phyloP scores from a whole-genome alignment of 805 yeast genomes.

The Suhomyces kilbournensis region DNA sequence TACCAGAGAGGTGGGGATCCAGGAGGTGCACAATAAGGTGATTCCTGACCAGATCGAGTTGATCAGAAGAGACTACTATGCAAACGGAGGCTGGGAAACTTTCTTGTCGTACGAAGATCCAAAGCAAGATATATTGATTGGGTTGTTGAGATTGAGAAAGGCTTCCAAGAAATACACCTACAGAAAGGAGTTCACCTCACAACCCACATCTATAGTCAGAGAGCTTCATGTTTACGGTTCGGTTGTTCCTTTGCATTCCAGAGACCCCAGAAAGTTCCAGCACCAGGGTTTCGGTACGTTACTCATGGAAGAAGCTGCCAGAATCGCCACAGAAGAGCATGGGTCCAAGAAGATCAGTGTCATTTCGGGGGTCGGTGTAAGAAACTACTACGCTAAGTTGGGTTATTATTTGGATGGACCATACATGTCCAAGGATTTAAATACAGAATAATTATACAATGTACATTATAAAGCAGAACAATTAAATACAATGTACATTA shows the following conservation, averaged over 20 bases:
- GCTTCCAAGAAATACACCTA: constrained; percentile 87
- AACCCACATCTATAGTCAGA: constrained; percentile 91
- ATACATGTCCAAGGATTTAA: constrained; percentile 75
- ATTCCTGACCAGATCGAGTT: constrained; percentile 96
- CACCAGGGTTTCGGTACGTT: constrained; percentile 98
- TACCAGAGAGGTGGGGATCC: constrained; percentile 97
- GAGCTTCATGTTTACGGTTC: constrained; percentile 97
- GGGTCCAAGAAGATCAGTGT: constrained; percentile 89
- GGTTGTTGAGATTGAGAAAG: constrained; percentile 80
- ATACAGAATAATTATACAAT: constrained; percentile 5
- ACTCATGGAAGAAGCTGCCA: constrained; percentile 96
- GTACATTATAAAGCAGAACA: background rate
- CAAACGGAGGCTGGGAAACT: constrained; percentile 99
- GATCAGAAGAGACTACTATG: constrained; percentile 91
- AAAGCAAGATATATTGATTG: constrained; percentile 90
- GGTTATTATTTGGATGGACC: constrained; percentile 96
- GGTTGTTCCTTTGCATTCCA: constrained; percentile 91
- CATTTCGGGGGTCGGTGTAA: constrained; percentile 95
- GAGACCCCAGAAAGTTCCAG: constrained; percentile 97
- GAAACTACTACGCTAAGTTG: constrained; percentile 89
- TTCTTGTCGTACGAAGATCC: constrained; percentile 96
- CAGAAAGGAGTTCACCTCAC: constrained; percentile 79
- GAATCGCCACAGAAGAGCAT: constrained; percentile 93
- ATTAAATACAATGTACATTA: no score
- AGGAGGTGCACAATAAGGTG: constrained; percentile 95